phyloP scores from a whole-genome alignment of 768 basidiomycete genomes.

The Lactifluus pinguis region DNA sequence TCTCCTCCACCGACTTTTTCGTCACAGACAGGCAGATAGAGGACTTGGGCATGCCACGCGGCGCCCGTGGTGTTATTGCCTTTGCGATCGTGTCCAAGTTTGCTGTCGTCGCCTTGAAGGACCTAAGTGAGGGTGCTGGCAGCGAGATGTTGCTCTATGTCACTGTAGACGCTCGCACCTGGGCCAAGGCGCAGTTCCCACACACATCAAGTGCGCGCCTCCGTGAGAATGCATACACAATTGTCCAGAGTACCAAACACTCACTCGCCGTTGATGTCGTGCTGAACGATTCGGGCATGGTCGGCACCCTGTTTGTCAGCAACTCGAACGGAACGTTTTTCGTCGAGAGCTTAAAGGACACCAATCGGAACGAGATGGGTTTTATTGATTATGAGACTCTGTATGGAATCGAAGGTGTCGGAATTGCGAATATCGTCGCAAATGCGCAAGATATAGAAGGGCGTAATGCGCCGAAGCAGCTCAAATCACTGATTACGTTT shows the following conservation, averaged over 20 bases:
- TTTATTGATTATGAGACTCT: constrained; percentile 91
- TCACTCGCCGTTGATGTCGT: constrained; percentile 94
- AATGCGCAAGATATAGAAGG: constrained; percentile 82
- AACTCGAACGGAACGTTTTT: constrained; percentile 97
- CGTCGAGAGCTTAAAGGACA: constrained; percentile 82
- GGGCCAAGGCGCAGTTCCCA: constrained; percentile 89
- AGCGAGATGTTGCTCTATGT: constrained; percentile 85
- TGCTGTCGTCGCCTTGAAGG: constrained; percentile 83
- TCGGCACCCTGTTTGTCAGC: constrained; percentile 91
- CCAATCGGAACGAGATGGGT: constrained; percentile 81
- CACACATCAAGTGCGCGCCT: constrained; percentile 74
- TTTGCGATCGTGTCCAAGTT: constrained; percentile 91
- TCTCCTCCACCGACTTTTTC: constrained; percentile 83
- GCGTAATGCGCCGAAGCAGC: constrained; percentile 54
- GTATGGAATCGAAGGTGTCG: constrained; percentile 83
- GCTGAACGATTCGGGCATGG: constrained; percentile 47
- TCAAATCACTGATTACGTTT: constrained; percentile 79
- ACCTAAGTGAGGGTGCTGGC: constrained; percentile 40
- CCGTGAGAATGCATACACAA: constrained; percentile 89
- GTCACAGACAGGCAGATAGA: constrained; percentile 51
- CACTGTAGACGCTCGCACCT: constrained; percentile 69
- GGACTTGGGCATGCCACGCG: constrained; percentile 78
- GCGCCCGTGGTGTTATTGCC: constrained; percentile 82
- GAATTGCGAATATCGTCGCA: constrained; percentile 77
- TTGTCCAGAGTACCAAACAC: constrained; percentile 89